Base-by-base conservation (phyloP, 1,284 basidiomycete genomes). In the Irpex lacteus region DNA sequence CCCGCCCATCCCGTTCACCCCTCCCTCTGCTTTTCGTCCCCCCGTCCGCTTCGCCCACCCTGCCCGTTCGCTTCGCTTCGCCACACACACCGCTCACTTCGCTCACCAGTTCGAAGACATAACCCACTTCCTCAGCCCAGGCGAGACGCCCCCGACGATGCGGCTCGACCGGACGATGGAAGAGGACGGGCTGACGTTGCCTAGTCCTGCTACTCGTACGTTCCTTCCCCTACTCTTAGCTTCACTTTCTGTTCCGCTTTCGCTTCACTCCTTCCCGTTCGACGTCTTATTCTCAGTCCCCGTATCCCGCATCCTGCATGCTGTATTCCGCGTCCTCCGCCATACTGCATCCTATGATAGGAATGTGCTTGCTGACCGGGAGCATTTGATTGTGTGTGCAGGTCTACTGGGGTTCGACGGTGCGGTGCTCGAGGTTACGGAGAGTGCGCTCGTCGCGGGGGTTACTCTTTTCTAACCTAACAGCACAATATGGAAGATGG, bases 131-230 rank as follows among this genome's bases (percentile, higher is more conserved):
- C 81, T 92, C 2, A 85, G 83, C 66, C 89, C 89, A 7, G 82
- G 81, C 21, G 87, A 90, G 69, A 79, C 84, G 15, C 87, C 90
- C 7, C 88, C 89, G 1, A 91, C 90, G 0, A 96, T 96, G 94
- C 80, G 88, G 36, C 83, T 95, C n/a, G 91, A 96, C 74, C 84
- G 94, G 60, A 89, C 90, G 3, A 91, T 92, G 66, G 92, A 95
- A 60, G 91, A 95, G 60, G 87, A 90, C 54, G 80, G 85, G 47
- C 76, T 93, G 32, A 89, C 84, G 1, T 71, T 93, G n/a, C 89
- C 88, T 3, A 86, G 82, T 68, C 78, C 90, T n/a, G 84, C 84
- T 13, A 91, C 89, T n/a, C 79, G 91, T 92, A 75, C 77, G 89
- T 68, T 3, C 19, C 19, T 3, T 59, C 7, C 4, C 71, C 37